phyloP scores from a whole-genome alignment of 148 eudicot species.

The Limonium bicolor region DNA sequence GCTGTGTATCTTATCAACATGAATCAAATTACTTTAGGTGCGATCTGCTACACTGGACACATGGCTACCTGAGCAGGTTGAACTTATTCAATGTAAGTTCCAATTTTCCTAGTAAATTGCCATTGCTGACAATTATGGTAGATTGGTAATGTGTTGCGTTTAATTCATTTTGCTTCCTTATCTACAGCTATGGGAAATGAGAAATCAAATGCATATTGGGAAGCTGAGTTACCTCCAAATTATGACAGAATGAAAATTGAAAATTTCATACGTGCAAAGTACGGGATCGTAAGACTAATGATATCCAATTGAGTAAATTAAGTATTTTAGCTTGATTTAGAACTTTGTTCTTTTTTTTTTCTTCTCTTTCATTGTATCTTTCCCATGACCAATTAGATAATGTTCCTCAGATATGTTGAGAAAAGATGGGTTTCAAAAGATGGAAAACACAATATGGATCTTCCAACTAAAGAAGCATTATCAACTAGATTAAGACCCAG shows the following conservation, averaged over 20 bases:
- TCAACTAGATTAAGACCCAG: constrained; percentile 7
- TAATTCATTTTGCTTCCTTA: background rate
- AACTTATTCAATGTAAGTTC: constrained; percentile 37
- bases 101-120: background rate
- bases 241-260: constrained; percentile 31
- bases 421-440: constrained; percentile 41
- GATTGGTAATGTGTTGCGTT: background rate
- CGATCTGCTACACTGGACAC: constrained; percentile 58
- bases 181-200: constrained; percentile 48
- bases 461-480: constrained; percentile 12
- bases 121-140: background rate
- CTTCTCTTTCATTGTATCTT: background rate
- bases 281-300: constrained; percentile 15
- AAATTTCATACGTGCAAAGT: constrained; percentile 52
- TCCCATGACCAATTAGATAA: background rate
- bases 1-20: too few relatives aligned
- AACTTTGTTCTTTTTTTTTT: background rate
- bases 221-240: constrained; percentile 40
- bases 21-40: constrained; percentile 35
- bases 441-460: constrained; percentile 12
- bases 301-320: constrained; percentile 2
- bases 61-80: constrained; percentile 70
- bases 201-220: constrained; percentile 56
- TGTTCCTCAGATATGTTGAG: constrained; percentile 35
- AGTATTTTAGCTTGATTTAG: background rate